phyloP scores from a whole-genome alignment of 768 basidiomycete genomes.

The Pisolithus tinctorius region DNA sequence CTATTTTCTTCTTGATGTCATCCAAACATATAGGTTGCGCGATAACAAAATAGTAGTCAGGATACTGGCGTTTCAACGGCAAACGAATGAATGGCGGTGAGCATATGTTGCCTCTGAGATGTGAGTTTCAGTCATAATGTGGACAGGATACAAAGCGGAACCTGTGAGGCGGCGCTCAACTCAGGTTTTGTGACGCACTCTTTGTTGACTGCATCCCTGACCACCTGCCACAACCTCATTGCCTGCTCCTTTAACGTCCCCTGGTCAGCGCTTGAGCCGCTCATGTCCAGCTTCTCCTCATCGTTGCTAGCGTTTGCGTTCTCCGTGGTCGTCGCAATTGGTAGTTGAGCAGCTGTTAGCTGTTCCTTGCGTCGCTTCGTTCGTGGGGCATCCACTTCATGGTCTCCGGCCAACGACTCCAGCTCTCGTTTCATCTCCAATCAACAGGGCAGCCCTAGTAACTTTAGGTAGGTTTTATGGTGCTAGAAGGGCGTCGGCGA shows the following conservation, averaged over 20 bases:
- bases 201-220: constrained; percentile 81
- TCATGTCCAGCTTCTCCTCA: constrained; percentile 16
- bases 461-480: constrained; percentile 21
- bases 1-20: constrained; percentile 79
- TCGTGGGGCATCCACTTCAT: constrained; percentile 40
- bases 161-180: constrained; percentile 31
- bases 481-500: constrained; percentile 22
- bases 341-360: constrained; percentile 28
- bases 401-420: constrained; percentile 30
- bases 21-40: constrained; percentile 79
- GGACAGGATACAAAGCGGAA: constrained; percentile 37
- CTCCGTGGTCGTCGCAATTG: constrained; percentile 16
- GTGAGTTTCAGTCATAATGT: constrained; percentile 22
- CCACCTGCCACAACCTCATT: constrained; percentile 64
- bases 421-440: constrained; percentile 50
- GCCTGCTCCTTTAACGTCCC: constrained; percentile 55
- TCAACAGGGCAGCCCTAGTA: constrained; percentile 11
- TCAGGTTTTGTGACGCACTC: constrained; percentile 63
- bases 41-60: constrained; percentile 84
- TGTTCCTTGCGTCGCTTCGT: constrained; percentile 50
- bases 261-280: constrained; percentile 19
- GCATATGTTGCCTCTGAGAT: constrained; percentile 54
- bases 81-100: constrained; percentile 62
- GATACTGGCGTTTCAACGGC: constrained; percentile 65
- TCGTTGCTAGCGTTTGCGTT: constrained; percentile 23